phyloP scores from a whole-genome alignment of 805 yeast genomes.

The Yamadazyma philogaea region DNA sequence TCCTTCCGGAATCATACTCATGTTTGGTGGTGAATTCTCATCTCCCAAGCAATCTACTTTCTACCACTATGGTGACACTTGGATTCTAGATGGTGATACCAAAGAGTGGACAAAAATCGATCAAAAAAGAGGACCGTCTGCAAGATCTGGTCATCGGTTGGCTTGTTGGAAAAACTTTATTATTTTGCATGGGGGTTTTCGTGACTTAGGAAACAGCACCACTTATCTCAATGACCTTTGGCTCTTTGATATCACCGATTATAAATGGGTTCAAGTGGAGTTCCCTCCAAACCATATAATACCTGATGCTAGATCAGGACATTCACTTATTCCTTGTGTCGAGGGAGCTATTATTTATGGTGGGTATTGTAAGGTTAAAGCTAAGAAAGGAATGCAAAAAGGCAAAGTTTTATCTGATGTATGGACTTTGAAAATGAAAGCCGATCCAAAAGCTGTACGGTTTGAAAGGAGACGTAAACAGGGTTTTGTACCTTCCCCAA shows the following conservation, averaged over 20 bases:
- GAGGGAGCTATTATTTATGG: slow-evolving; percentile 90
- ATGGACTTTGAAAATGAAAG: slow-evolving; percentile 85
- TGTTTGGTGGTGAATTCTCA: slow-evolving; percentile 97
- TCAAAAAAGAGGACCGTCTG: slow-evolving; percentile 62
- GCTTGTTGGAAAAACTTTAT: slow-evolving; percentile 89
- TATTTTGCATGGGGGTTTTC: slow-evolving; percentile 85
- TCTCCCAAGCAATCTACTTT: slow-evolving; percentile 94
- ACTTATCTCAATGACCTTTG: slow-evolving; percentile 83
- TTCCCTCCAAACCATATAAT: slow-evolving; percentile 75
- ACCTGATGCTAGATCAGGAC: slow-evolving; percentile 95
- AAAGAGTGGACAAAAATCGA: slow-evolving; percentile 93
- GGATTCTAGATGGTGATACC: slow-evolving; percentile 81
- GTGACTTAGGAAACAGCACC: slow-evolving; percentile 82
- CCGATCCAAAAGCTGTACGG: slow-evolving; percentile 69
- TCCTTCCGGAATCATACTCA: slow-evolving; percentile 78
- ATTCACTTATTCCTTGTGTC: slow-evolving; percentile 71
- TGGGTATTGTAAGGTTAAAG: slow-evolving; percentile 91
- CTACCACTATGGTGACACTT: slow-evolving; percentile 94
- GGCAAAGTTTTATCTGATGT: slow-evolving; percentile 86
- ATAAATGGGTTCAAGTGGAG: slow-evolving; percentile 88
- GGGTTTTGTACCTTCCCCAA: slow-evolving; percentile 85
- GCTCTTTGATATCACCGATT: slow-evolving; percentile 86
- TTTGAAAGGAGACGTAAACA: slow-evolving; percentile 91
- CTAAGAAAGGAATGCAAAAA: slow-evolving; percentile 81
- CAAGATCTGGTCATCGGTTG: slow-evolving; percentile 91